Evolutionary conservation across 192 early-diverging fungal species (phyloP).

Genomic region (Coemansia sp.): DNA sequence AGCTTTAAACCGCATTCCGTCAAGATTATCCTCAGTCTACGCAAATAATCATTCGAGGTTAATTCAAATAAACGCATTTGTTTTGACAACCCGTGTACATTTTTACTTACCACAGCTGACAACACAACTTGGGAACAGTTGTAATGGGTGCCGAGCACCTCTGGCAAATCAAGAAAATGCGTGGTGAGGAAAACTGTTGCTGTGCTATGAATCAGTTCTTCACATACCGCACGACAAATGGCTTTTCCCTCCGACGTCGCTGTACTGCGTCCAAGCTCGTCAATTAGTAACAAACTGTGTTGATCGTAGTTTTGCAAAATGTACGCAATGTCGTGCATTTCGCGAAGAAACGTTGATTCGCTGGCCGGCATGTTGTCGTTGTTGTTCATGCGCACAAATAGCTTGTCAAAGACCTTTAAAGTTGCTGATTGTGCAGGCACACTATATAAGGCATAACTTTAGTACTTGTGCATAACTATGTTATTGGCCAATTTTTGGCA

Average conservation of each 20-base stretch:
- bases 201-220: conserved; percentile 60
- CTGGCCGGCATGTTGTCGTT: conserved; percentile 61
- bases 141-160: conserved; percentile 54
- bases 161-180: conserved; percentile 71
- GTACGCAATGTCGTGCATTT: conserved; percentile 83
- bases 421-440: conserved; percentile 81
- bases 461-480: neutral
- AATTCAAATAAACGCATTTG: neutral
- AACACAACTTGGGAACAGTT: conserved; percentile 46
- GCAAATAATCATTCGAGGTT: neutral
- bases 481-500: too few relatives aligned
- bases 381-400: conserved; percentile 77
- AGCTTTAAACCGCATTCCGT: conserved; percentile 21
- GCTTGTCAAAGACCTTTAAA: conserved; percentile 67
- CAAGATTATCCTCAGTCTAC: conserved; percentile 2
- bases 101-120: conserved; percentile 20
- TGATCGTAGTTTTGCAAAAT: conserved; percentile 74
- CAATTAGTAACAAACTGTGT: conserved; percentile 77
- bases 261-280: conserved; percentile 81
- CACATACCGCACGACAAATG: conserved; percentile 71
- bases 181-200: conserved; percentile 74
- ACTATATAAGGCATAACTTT: conserved; percentile 26
- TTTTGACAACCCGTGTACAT: neutral
- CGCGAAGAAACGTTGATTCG: conserved; percentile 79
- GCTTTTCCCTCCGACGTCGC: conserved; percentile 62